Conservation (phyloP, 805 yeast species). For the Candida ficus region DNA sequence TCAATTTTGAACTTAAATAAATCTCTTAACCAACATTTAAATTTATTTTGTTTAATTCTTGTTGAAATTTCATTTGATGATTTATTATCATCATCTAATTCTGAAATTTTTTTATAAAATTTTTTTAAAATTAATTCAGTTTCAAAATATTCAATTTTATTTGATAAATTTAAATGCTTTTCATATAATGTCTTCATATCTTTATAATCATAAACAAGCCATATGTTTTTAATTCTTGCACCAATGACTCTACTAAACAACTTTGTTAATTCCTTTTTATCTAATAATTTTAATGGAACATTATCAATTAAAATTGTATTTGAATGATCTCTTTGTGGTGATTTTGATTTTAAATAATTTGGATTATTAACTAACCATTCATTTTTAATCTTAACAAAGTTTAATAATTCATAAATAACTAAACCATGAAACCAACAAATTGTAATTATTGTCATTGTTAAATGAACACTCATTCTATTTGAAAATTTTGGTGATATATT, state of each 20-base stretch:
- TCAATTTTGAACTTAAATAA: constrained; percentile 9
- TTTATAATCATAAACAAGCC: constrained; percentile 50
- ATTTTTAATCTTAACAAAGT: constrained; percentile 45
- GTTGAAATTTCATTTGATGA: not conserved
- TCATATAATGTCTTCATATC: constrained; percentile 30
- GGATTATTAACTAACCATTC: constrained; percentile 29
- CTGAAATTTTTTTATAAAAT: constrained; percentile 7
- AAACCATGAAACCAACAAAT: constrained; percentile 53
- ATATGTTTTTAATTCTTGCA: constrained; percentile 49
- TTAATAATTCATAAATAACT: constrained; percentile 50
- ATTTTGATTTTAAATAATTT: constrained; percentile 15
- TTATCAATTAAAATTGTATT: constrained; percentile 39
- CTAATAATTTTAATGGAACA: constrained; percentile 32
- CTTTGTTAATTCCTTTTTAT: constrained; percentile 17
- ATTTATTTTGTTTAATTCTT: not conserved
- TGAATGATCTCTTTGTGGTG: constrained; percentile 18
- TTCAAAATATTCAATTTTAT: constrained; percentile 36
- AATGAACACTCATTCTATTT: constrained; percentile 52
- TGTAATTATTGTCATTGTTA: constrained; percentile 50
- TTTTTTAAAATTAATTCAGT: constrained; percentile 28
- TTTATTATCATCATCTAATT: too few species aligned
- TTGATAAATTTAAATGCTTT: constrained; percentile 25
- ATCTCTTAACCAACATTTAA: not conserved
- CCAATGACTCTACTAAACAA: constrained; percentile 29
- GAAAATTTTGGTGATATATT: constrained; percentile 54